phyloP scores from a whole-genome alignment of 1,139 yeast genomes.

The Scheffersomyces quercinus region DNA sequence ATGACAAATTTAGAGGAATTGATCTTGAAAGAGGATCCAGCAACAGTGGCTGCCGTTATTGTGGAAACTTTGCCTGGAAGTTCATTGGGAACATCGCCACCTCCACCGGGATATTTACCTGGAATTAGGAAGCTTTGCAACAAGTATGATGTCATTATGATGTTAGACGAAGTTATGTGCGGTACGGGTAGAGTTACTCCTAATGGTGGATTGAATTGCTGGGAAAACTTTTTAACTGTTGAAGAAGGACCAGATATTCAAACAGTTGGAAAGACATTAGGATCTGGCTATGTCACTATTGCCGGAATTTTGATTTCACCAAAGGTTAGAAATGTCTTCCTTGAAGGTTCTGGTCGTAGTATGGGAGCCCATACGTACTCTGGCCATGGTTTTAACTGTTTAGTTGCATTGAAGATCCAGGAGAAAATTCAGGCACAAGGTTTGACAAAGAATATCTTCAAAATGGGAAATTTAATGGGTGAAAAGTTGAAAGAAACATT shows the following conservation, averaged over 20 bases:
- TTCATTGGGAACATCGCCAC: slow-evolving; percentile 56
- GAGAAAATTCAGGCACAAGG: slow-evolving; percentile 45
- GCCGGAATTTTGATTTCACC: slow-evolving; percentile 61
- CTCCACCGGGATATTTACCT: slow-evolving; percentile 57
- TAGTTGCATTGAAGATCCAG: slow-evolving; percentile 60
- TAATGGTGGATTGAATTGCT: slow-evolving; percentile 41
- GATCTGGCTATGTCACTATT: slow-evolving; percentile 63
- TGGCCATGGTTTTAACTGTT: slow-evolving; percentile 61
- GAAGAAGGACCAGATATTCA: slow-evolving; percentile 60
- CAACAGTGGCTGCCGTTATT: slow-evolving; percentile 53
- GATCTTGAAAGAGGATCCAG: slow-evolving; percentile 51
- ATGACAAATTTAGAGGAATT: slow-evolving; percentile 49
- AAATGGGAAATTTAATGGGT: slow-evolving; percentile 52
- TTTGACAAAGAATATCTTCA: slow-evolving; percentile 49
- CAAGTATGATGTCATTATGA: slow-evolving; percentile 58
- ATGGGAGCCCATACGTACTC: slow-evolving; percentile 62
- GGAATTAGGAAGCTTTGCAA: slow-evolving; percentile 55
- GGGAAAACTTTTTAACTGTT: slow-evolving; percentile 48
- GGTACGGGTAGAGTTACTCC: slow-evolving; percentile 54
- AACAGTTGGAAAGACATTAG: slow-evolving; percentile 64
- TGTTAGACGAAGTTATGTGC: slow-evolving; percentile 68
- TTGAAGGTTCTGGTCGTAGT: slow-evolving; percentile 44
- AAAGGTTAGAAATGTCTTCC: slow-evolving; percentile 43
- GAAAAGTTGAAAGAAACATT: slow-evolving; percentile 33
- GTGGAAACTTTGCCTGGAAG: slow-evolving; percentile 62